Evolutionary conservation across 345 rosid genomes (phyloP).

Genomic region (Syzygium oleosum): DNA sequence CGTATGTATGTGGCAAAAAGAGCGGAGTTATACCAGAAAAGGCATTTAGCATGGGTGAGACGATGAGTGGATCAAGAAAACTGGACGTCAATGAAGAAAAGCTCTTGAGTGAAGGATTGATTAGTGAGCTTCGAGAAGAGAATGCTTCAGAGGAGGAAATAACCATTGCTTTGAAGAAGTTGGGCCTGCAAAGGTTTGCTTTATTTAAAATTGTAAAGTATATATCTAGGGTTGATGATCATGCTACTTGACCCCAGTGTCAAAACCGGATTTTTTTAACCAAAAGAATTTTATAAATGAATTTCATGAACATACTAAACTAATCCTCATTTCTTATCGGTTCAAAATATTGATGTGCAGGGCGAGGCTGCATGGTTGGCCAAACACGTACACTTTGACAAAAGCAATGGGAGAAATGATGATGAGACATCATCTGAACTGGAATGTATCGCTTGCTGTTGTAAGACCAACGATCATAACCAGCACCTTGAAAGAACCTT

Average conservation of each 20-base stretch:
- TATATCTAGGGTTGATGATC: background rate
- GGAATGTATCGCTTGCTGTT: too few relatives aligned
- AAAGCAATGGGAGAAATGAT: conserved; percentile 45
- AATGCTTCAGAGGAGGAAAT: background rate
- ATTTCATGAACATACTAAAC: too few relatives aligned
- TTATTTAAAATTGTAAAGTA: background rate
- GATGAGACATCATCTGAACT: conserved; percentile 13
- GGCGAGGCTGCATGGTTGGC: conserved; percentile 35
- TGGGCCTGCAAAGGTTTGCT: conserved; percentile 15
- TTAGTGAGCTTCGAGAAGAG: background rate
- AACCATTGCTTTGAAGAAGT: conserved; percentile 9
- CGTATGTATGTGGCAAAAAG: conserved; percentile 15
- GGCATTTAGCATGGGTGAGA: conserved; percentile 8
- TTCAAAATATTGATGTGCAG: background rate
- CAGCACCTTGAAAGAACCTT: conserved; percentile 31
- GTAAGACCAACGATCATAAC: conserved; percentile 26
- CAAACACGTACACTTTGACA: conserved; percentile 29
- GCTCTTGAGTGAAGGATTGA: background rate
- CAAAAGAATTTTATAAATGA: background rate
- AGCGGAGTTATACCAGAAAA: conserved; percentile 10
- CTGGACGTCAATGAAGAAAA: conserved; percentile 12
- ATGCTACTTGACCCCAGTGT: background rate
- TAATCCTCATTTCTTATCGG: too few relatives aligned
- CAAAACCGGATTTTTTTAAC: too few relatives aligned
- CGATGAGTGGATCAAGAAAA: background rate